Conservation (phyloP, 352 stramenopile genomes). For the Nothophytophthora sp. region DNA sequence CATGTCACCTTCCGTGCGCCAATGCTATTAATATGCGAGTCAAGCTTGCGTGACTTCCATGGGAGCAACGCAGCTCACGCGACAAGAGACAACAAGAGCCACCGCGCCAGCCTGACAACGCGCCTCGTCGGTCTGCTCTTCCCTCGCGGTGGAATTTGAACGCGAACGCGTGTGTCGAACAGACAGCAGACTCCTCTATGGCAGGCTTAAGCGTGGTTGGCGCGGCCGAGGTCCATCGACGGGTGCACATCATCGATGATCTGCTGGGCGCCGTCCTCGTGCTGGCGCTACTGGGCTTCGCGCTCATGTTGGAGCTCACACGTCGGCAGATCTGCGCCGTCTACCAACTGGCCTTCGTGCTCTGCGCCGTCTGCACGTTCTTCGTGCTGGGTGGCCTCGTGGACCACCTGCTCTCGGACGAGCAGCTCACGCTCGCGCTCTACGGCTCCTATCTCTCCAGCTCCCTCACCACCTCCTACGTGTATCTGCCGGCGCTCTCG, state of each 20-base stretch:
- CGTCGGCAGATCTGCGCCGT: slow-evolving; percentile 64
- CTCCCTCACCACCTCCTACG: slow-evolving; percentile 54
- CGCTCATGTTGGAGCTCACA: slow-evolving; percentile 67
- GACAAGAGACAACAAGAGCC: no score
- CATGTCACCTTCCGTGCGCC: no score
- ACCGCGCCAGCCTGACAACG: no score
- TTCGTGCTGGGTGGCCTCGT: slow-evolving; percentile 74
- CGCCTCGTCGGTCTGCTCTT: no score
- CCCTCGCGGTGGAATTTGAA: no score
- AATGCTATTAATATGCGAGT: no score
- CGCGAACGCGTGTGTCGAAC: no score
- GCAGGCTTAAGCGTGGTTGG: slow-evolving; percentile 16
- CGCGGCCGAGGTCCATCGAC: slow-evolving; percentile 24
- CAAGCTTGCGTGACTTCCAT: no score
- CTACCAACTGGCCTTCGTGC: slow-evolving; percentile 70
- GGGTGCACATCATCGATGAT: slow-evolving; percentile 77
- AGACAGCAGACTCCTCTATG: no score
- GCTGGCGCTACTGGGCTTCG: slow-evolving; percentile 47
- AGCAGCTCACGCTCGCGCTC: slow-evolving; percentile 71
- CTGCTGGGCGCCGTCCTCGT: slow-evolving; percentile 67
- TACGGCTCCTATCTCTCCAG: slow-evolving; percentile 58
- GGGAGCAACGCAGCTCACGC: no score
- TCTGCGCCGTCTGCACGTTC: slow-evolving; percentile 46
- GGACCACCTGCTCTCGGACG: slow-evolving; percentile 71
- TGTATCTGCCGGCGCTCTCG: slow-evolving; percentile 54